A percentile compares a stretch with the other conserved stretches of the same genome.
These are phyloP conservation scores for Solanum chilense DNA, from an alignment of 257 asterid species.

Conservation along the genomic window DNA sequence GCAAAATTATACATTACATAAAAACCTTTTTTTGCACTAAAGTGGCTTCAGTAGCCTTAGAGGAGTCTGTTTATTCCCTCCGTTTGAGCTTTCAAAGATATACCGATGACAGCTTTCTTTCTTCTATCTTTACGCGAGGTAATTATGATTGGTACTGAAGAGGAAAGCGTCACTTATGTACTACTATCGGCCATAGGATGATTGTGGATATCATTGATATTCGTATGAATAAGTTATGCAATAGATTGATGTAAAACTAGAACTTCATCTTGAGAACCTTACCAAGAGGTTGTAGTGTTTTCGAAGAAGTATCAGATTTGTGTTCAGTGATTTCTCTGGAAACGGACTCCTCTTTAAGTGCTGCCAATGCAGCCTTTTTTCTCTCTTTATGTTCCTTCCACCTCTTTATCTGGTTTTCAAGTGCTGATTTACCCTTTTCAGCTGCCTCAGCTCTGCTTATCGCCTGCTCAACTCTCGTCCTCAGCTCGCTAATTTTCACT, in stretches of 20 bases:
- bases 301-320: neutral
- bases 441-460: conserved; percentile 74
- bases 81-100: neutral
- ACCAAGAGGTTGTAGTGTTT: conserved; percentile 65
- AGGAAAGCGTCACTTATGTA: neutral
- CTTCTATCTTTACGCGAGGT: neutral
- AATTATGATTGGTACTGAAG: neutral
- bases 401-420: conserved; percentile 48
- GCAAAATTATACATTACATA: neutral
- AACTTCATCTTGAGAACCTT: conserved; percentile 66
- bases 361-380: conserved; percentile 41
- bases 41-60: neutral
- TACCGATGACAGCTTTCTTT: neutral
- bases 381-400: conserved; percentile 38
- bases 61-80: neutral
- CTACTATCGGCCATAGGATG: neutral
- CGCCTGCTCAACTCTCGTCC: conserved; percentile 75
- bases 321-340: conserved; percentile 16
- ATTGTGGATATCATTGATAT: neutral
- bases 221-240: neutral
- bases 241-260: neutral
- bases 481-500: conserved; percentile 32
- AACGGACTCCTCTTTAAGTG: conserved; percentile 39
- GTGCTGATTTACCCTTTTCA: conserved; percentile 34
- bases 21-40: neutral